Base-by-base conservation (phyloP, 306 rosid species). In the Cicer cuneatum region DNA sequence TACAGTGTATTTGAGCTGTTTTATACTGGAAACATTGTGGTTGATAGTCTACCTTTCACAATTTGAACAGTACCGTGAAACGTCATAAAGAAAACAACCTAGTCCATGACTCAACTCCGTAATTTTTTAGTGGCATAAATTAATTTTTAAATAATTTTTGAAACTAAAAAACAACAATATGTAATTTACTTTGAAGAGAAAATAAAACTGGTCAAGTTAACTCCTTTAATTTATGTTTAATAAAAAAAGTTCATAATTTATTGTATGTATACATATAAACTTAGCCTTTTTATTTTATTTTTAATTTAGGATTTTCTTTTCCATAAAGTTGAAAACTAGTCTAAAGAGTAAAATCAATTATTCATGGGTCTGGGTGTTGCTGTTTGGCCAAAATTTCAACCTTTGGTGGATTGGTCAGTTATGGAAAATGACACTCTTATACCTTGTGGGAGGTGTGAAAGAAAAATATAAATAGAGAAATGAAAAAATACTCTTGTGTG, bases 391-490 rank as follows among this genome's bases (percentile, higher is more conserved):
- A 63, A 48, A 5, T 63, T 39, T 5, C 33, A 7, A 33, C 2
- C 47, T 38, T 8, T 39, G 33, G 69, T 63, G 48, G 14, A 61
- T 39, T 61, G 33, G 67, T 61, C 46, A 46, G 69, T 39, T 7
- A 63, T 39, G 48, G 29, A 39, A 39, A 63, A 38, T 62, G 68
- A 62, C 48, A 15, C 8, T 38, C n/a, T 38, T 33, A 59, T 13
- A 60, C 45, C 42, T 1, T 7, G 45, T 60, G 42, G 1, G 66
- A 60, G 19, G 43, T 60, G 66, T 60, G 66, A 21, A 10, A 11
- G 13, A 56, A n/a, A 56, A 1, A 19, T 56, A 53, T n/a, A n/a
- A 56, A 21, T 15, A 24, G n/a, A 10, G 7, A 53, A 7, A 24
- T 24, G 29, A 24, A 24, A 24, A 24, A 24, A 24, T 24, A 24